Base-by-base conservation (phyloP, 257 asterid genomes). In the Plectranthus barbatus region DNA sequence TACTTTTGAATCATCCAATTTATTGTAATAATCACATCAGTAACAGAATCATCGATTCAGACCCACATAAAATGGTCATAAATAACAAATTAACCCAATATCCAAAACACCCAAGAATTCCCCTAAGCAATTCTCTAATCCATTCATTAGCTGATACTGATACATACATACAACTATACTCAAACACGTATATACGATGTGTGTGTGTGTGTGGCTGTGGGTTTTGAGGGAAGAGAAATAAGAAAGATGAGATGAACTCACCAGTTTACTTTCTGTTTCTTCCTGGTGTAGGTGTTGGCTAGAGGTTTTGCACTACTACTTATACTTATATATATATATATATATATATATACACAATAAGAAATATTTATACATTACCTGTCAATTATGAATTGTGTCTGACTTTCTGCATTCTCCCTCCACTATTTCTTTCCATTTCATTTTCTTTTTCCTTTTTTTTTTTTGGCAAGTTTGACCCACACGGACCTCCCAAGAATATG, bases 221-320 rank as follows among this genome's bases (percentile, higher is more conserved):
- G n/a, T n/a, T n/a, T n/a, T n/a, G n/a, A n/a, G n/a, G n/a, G n/a
- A n/a, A n/a, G n/a, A n/a, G 70, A 59, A 17, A 60, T 2, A 72
- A 64, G 59, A 45, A n/a, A 57, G 51, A 70, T 8, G 55, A 29
- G 12, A 50, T 34, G 52, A 64, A 63, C 68, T 74, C 45, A 78
- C 75, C 77, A 29, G 83, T 40, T 45, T 21, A 37, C 5, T 40
- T 58, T 37, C 14, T 40, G 20, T 37, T 0, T 3, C 10, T 13
- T 47, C 29, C 42, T 62, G 66, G 66, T 59, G 73, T 57, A 62
- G 62, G 61, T 37, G 15, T 34, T 42, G 23, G 12, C 31, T 26
- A 11, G 21, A n/a, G 39, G 8, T 20, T 42, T n/a, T n/a, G n/a
- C n/a, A n/a, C n/a, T n/a, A n/a, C n/a, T n/a, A n/a, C n/a, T n/a